Percentiles rank a stretch among this genome's conserved stretches.
These are phyloP conservation scores for Tetrapisispora taiwanensis DNA, from an alignment of 805 yeast genomes.

Conservation along the genomic window DNA sequence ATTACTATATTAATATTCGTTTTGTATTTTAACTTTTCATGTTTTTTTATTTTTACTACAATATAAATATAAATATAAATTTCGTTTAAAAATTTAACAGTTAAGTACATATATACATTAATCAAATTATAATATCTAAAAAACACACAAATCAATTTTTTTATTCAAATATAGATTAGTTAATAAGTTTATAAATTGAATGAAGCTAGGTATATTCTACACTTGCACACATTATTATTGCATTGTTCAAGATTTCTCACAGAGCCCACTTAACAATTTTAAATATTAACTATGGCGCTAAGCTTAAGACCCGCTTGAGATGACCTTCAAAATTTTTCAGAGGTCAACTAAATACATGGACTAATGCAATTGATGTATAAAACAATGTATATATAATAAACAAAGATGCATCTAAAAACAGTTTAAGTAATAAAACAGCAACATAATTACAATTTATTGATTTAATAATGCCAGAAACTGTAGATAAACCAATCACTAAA, in stretches of 20 bases:
- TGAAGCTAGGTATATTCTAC: no score
- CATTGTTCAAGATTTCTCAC: no score
- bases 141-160: neutral
- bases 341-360: no score
- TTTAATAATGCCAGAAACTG: conserved; percentile 3
- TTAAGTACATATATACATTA: conserved; percentile 3
- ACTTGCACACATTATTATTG: no score
- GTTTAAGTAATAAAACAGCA: neutral
- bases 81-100: conserved; percentile 1
- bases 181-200: no score
- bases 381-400: no score
- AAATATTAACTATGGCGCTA: no score
- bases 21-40: neutral
- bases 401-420: no score
- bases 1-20: neutral
- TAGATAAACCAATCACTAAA: neutral
- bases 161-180: neutral
- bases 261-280: no score
- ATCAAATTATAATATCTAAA: conserved; percentile 1
- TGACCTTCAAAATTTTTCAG: no score
- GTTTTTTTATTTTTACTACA: neutral
- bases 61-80: conserved; percentile 1
- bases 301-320: no score
- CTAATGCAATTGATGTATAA: no score
- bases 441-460: neutral